Percentiles rank a stretch among this genome's conserved stretches.
These are phyloP conservation scores for Erysimum cheiranthoides DNA, from an alignment of 345 rosid species.

Conservation along the genomic window DNA sequence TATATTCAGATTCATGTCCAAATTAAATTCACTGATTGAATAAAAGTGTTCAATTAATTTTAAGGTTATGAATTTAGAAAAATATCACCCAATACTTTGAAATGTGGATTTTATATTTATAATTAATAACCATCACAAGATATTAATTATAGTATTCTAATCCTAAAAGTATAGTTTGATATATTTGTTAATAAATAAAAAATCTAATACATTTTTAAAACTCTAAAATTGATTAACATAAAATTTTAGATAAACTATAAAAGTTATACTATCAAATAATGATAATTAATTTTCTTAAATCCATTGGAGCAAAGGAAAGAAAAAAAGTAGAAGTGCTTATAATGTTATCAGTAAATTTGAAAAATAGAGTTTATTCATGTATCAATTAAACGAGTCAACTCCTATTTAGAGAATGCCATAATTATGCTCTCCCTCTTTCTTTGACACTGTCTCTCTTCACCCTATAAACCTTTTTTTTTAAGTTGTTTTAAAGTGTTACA, in stretches of 20 bases:
- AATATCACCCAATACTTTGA: background rate
- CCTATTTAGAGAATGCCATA: slow-evolving; percentile 20
- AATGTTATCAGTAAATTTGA: slow-evolving; percentile 13
- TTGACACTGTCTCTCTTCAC: slow-evolving; percentile 43
- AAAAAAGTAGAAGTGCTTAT: background rate
- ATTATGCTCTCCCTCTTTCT: slow-evolving; percentile 48
- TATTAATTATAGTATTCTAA: background rate
- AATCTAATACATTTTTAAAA: background rate
- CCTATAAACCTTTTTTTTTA: background rate
- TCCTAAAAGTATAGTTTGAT: background rate
- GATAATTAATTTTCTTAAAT: background rate
- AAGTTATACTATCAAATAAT: background rate
- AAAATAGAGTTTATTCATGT: background rate
- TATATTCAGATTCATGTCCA: background rate
- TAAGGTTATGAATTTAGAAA: background rate
- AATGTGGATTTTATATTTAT: background rate
- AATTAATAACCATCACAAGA: background rate
- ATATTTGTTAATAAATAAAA: too few species aligned
- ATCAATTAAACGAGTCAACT: slow-evolving; percentile 38
- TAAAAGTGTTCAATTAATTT: background rate
- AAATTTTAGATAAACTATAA: background rate
- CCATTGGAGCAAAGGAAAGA: background rate
- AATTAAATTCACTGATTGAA: background rate
- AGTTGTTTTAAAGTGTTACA: slow-evolving; percentile 20
- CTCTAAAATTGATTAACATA: background rate